A percentile compares a stretch with the other conserved stretches of the same genome.
Conservation (phyloP, 2,329 filamentous ascomycete species). For the Colletotrichum sp. region DNA sequence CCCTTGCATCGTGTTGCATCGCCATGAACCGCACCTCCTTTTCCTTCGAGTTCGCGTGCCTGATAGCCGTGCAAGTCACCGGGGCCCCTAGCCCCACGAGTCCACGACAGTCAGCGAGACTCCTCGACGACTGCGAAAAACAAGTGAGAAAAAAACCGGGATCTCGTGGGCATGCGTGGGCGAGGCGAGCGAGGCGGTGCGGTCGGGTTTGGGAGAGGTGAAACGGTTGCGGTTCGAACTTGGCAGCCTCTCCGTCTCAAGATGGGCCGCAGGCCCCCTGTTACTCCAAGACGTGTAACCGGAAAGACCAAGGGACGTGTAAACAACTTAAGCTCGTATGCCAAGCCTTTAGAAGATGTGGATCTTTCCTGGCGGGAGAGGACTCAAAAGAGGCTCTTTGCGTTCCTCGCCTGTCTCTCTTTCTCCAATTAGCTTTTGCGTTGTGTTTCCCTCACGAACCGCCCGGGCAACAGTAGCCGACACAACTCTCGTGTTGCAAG, state of each 20-base stretch:
- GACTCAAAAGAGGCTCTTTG: neutral
- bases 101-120: neutral
- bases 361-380: neutral
- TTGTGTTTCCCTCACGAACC: neutral
- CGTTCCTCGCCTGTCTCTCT: neutral
- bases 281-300: slow-evolving; percentile 11
- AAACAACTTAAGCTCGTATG: slow-evolving; percentile 16
- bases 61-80: neutral
- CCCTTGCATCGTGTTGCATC: slow-evolving; percentile 2
- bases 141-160: neutral
- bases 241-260: slow-evolving; percentile 18
- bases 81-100: neutral
- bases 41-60: neutral
- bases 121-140: neutral
- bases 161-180: neutral
- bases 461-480: neutral
- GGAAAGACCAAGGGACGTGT: neutral
- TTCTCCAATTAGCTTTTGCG: neutral
- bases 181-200: slow-evolving; percentile 16
- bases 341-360: slow-evolving; percentile 8
- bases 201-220: slow-evolving; percentile 5
- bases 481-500: neutral
- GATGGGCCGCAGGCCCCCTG: slow-evolving; percentile 13
- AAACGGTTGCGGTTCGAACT: slow-evolving; percentile 22
- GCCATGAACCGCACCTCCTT: neutral